Evolutionary conservation across 108 stramenopile species (phyloP), one percentile per base, ranked within the genome.

Genomic region (Cyclostephanos tholiformis): DNA sequence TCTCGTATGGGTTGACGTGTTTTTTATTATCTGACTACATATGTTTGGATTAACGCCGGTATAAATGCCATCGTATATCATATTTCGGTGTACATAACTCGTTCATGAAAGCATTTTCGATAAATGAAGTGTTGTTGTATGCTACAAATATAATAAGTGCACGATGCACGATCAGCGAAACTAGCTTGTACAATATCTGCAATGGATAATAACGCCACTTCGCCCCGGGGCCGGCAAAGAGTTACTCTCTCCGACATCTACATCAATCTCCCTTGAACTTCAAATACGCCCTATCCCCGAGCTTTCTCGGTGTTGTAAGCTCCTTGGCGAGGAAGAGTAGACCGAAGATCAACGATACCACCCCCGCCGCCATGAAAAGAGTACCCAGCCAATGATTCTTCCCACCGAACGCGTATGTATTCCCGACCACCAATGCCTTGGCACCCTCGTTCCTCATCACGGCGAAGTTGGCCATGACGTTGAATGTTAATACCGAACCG

Each of bases 281-380:
- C 69, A 99, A 69, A 82, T 97, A 99, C n/a, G 77, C 82, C 12
- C 78, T 85, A 79, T 98, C 95, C 13, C 92, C 97, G 48, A 97
- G 69, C 62, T 85, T 89, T 56, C 98, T 84, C 26, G 98, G 98
- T 20, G 75, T 57, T 20, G 95, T 63, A 63, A 70, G 52, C 56
- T 97, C 93, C 74, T 98, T 98, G 22, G 80, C 63, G 25, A 72
- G 82, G 84, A 99, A 99, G 29, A 96, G 73, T 2, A 89, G 3
- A 6, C 88, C 97, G 49, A 93, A 76, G 2, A 58, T 80, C 6
- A 94, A 27, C 60, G 91, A 89, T 55, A 97, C 78, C 29, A 56
- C 74, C 5, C 98, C 99, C 25, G 97, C 91, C 17, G 63, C 77
- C 35, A 96, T 80, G 72, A 97, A 96, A 4, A 89, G 84, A 20